phyloP scores from a whole-genome alignment of 306 rosid species.

The Medicago lupulina region DNA sequence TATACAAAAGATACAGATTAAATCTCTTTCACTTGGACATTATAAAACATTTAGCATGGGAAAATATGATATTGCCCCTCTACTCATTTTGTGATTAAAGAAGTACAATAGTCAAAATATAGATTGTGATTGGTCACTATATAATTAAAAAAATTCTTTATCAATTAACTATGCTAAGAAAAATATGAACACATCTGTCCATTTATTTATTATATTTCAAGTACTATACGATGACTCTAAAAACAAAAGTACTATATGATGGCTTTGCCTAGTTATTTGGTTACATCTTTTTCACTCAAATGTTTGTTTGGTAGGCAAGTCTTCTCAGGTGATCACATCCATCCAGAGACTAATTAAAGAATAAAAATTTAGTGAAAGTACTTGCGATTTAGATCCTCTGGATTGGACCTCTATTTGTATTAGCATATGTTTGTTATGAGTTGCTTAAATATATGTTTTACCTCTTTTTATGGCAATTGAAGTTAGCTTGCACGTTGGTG shows the following conservation, averaged over 20 bases:
- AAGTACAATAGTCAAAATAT: too few relatives aligned
- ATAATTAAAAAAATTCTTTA: neutral
- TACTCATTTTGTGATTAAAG: neutral
- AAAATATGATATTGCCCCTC: slow-evolving; percentile 3
- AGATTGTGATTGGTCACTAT: neutral
- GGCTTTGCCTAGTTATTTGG: neutral
- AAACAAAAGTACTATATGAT: neutral
- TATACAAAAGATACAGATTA: neutral
- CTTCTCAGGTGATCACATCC: neutral
- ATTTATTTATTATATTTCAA: neutral
- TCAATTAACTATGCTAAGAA: neutral
- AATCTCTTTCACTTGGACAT: neutral
- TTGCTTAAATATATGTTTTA: neutral
- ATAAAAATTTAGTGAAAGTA: neutral
- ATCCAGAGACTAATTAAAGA: neutral
- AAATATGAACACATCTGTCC: neutral
- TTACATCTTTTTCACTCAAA: neutral
- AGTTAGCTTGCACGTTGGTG: too few relatives aligned
- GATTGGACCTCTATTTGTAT: neutral
- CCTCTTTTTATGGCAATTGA: too few relatives aligned
- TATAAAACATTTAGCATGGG: neutral
- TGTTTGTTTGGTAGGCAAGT: neutral
- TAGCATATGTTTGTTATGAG: neutral
- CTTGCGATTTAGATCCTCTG: too few relatives aligned
- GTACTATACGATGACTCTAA: neutral